Evolutionary conservation across 192 early-diverging fungal species (phyloP).

Genomic region (Coemansia sp.): DNA sequence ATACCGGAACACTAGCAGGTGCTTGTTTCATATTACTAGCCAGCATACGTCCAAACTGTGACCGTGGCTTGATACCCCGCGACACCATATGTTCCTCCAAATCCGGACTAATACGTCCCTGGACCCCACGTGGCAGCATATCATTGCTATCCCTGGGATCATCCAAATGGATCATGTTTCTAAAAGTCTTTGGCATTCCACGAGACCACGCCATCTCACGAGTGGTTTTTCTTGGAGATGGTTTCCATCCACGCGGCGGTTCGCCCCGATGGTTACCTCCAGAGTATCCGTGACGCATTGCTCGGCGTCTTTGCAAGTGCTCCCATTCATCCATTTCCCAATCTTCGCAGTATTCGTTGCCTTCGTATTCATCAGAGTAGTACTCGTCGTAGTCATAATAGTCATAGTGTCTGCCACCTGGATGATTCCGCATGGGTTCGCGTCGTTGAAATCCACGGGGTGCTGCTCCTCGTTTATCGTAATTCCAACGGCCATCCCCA

Average conservation of each 20-base stretch:
- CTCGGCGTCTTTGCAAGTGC: neutral
- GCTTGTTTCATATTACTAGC: constrained; percentile 47
- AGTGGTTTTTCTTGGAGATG: neutral
- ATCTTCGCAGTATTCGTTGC: constrained; percentile 5
- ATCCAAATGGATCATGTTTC: constrained; percentile 11
- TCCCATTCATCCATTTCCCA: no score
- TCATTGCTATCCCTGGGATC: constrained; percentile 36
- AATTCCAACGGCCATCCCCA: no score
- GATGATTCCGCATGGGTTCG: no score
- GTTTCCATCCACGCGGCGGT: no score
- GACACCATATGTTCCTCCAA: constrained; percentile 8
- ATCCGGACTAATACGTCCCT: constrained; percentile 1
- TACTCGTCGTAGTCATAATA: constrained; percentile 33
- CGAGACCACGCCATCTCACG: neutral
- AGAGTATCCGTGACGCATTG: constrained; percentile 3
- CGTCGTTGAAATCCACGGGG: no score
- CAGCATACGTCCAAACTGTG: constrained; percentile 46
- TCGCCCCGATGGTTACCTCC: neutral
- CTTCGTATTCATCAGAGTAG: constrained; percentile 29
- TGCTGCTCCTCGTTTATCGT: no score
- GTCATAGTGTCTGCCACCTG: constrained; percentile 18
- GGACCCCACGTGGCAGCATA: constrained; percentile 3
- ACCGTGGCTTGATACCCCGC: constrained; percentile 19
- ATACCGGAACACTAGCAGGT: no score
- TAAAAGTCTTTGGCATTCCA: neutral